Conservation (phyloP, 768 basidiomycete species). For the Lentinula sp. region DNA sequence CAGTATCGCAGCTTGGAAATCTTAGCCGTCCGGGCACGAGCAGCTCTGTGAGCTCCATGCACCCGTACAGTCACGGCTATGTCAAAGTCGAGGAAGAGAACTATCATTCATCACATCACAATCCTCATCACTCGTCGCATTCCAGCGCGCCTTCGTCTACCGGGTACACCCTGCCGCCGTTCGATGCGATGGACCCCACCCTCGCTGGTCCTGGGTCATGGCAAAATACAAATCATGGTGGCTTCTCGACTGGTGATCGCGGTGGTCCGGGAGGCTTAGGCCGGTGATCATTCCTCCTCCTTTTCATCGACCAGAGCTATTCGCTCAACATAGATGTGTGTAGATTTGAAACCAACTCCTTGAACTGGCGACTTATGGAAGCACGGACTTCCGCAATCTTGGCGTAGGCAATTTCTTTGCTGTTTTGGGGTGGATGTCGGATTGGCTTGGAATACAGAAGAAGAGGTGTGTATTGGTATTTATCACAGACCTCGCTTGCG, state of each 20-base stretch:
- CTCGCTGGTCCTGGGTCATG: neutral
- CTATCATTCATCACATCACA: constrained; percentile 3
- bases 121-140: neutral
- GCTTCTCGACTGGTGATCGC: neutral
- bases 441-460: neutral
- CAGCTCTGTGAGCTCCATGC: constrained; percentile 2
- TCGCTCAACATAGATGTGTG: constrained; percentile 4
- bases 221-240: neutral
- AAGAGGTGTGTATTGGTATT: constrained; percentile 3
- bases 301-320: constrained; percentile 1
- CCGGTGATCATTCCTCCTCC: constrained; percentile 5
- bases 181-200: constrained; percentile 1
- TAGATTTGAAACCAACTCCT: neutral
- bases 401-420: neutral
- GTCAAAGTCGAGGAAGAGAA: constrained; percentile 7
- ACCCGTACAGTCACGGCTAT: constrained; percentile 1
- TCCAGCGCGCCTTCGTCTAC: neutral
- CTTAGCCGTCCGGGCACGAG: constrained; percentile 4
- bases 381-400: neutral
- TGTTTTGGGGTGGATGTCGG: neutral
- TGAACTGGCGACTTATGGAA: neutral
- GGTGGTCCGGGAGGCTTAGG: constrained; percentile 3
- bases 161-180: neutral
- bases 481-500: neutral
- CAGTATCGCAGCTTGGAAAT: neutral